Evolutionary conservation across 176 grass and related monocot genomes (phyloP).

Genomic region (Tillandsia leiboldiana): DNA sequence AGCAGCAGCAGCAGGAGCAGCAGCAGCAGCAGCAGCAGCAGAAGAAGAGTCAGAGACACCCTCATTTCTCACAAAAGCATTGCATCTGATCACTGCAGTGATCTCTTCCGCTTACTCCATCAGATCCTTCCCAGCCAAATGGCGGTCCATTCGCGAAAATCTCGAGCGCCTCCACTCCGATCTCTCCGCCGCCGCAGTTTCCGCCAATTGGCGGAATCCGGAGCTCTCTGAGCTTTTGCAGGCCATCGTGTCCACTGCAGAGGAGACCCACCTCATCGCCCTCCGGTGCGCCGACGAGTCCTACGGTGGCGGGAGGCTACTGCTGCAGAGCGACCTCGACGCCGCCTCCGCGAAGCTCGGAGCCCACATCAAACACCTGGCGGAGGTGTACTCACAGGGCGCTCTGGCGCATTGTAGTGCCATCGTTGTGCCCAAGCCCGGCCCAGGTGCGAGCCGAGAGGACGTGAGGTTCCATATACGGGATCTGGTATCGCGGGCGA

Average conservation of each 20-base stretch:
- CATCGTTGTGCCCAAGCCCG: conserved; percentile 52
- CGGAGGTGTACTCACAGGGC: conserved; percentile 41
- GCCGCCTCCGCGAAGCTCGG: conserved; percentile 36
- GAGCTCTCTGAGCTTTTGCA: conserved; percentile 33
- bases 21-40: conserved; percentile 15
- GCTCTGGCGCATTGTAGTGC: conserved; percentile 35
- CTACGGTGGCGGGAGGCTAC: conserved; percentile 73
- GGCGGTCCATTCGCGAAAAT: conserved; percentile 50
- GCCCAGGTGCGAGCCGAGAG: conserved; percentile 41
- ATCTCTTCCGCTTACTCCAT: conserved; percentile 41
- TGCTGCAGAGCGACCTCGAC: conserved; percentile 78
- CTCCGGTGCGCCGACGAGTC: conserved; percentile 41
- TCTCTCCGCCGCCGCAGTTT: conserved; percentile 15
- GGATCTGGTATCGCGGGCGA: conserved; percentile 59
- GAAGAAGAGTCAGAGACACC: conserved; percentile 21
- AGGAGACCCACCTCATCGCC: conserved; percentile 30
- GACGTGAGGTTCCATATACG: conserved; percentile 79
- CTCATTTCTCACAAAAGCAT: conserved; percentile 12
- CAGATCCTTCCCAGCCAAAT: conserved; percentile 64
- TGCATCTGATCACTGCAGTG: conserved; percentile 22
- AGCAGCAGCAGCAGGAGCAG: neutral
- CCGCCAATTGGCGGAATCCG: neutral
- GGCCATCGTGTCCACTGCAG: conserved; percentile 15
- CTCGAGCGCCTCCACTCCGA: conserved; percentile 57
- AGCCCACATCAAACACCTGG: conserved; percentile 35